Conservation (phyloP, 257 asterid genomes). For the Solanum habrochaites region DNA sequence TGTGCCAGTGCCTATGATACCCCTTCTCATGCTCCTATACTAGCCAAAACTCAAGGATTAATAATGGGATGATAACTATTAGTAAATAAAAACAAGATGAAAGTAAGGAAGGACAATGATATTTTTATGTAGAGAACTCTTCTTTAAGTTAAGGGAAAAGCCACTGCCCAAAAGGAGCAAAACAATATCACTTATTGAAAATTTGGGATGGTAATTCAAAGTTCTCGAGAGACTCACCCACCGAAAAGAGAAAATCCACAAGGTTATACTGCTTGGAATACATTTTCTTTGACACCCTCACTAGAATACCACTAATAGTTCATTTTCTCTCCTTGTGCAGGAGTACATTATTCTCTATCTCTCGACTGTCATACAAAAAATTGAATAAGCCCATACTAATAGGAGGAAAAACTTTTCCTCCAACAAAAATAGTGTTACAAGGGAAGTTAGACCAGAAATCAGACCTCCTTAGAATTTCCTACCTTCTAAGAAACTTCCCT, state of each 20-base stretch:
- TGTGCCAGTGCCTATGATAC: background rate
- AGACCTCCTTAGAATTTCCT: background rate
- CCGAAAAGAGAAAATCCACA: background rate
- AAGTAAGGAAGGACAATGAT: background rate
- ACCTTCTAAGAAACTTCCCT: background rate
- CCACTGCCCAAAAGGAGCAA: background rate
- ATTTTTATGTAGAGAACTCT: background rate
- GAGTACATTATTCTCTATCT: background rate
- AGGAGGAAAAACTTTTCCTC: background rate
- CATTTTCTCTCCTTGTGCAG: background rate
- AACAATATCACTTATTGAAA: background rate
- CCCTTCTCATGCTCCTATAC: background rate
- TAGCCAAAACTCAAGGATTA: background rate
- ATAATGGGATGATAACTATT: background rate
- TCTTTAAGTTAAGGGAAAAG: background rate
- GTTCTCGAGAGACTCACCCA: background rate
- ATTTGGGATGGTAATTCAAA: background rate
- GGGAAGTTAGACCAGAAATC: background rate
- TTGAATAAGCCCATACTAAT: background rate
- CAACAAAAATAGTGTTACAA: background rate
- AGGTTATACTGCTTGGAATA: background rate
- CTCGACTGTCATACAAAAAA: background rate
- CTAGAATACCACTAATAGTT: background rate
- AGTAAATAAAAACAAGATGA: background rate
- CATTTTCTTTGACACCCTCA: background rate